Evolutionary conservation across 1,284 basidiomycete species (phyloP).

Genomic region (Cryptococcus sp.): DNA sequence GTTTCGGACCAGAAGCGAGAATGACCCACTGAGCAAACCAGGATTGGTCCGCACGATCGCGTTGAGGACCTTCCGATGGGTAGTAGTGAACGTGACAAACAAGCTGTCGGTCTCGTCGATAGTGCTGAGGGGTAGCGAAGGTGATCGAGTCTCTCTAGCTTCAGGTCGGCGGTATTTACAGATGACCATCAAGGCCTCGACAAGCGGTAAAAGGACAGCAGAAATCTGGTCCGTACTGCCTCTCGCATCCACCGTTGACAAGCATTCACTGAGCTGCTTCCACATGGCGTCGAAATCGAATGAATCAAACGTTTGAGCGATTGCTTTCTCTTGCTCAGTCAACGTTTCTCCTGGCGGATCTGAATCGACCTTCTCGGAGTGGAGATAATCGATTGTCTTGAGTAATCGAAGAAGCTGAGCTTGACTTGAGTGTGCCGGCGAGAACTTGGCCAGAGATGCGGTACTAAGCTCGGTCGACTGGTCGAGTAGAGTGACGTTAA

Average conservation of each 20-base stretch:
- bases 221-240: constrained; percentile 79
- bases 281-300: constrained; percentile 84
- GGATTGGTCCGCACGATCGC: constrained; percentile 98
- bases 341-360: constrained; percentile 27
- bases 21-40: constrained; percentile 95
- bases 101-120: constrained; percentile 69
- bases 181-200: constrained; percentile 95
- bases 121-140: constrained; percentile 55
- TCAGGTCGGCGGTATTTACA: constrained; percentile 66
- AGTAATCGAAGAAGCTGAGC: constrained; percentile 86
- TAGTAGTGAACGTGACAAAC: constrained; percentile 91
- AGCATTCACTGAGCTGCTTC: constrained; percentile 77
- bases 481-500: constrained; percentile 60
- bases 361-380: constrained; percentile 55
- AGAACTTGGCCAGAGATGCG: constrained; percentile 68
- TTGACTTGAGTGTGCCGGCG: constrained; percentile 83
- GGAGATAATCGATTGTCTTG: constrained; percentile 95
- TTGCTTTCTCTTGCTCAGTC: constrained; percentile 60
- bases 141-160: constrained; percentile 28
- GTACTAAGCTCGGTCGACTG: constrained; percentile 58
- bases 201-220: constrained; percentile 82
- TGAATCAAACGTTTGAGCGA: constrained; percentile 76
- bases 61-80: constrained; percentile 91
- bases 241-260: constrained; percentile 73
- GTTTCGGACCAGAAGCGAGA: constrained; percentile 93